These are phyloP conservation scores for Penicillium turbatum DNA, from an alignment of 495 filamentous ascomycete species.

Conservation along the genomic window DNA sequence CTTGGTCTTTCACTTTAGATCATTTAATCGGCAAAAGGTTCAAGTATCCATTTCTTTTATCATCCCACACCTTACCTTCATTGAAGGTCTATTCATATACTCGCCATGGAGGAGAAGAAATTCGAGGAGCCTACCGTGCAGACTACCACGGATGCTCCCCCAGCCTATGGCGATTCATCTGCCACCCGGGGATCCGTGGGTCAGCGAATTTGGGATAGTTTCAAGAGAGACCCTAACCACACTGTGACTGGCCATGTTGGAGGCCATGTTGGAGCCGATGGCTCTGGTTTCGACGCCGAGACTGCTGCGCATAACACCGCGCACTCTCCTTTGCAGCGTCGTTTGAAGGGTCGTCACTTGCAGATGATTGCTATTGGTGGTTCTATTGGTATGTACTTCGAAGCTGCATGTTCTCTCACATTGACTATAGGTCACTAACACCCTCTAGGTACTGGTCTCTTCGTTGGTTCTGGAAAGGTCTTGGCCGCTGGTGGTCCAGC, in stretches of 20 bases:
- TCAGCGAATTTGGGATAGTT: slow-evolving; percentile 65
- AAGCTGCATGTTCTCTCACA: neutral
- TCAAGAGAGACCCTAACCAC: slow-evolving; percentile 71
- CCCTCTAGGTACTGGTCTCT: slow-evolving; percentile 73
- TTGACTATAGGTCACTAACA: neutral
- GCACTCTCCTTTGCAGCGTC: slow-evolving; percentile 66
- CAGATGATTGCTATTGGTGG: slow-evolving; percentile 98
- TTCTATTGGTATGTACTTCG: slow-evolving; percentile 65
- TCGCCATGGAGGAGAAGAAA: slow-evolving; percentile 39
- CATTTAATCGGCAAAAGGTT: neutral
- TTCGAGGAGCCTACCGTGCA: slow-evolving; percentile 27
- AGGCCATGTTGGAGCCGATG: slow-evolving; percentile 48
- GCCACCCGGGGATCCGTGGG: slow-evolving; percentile 31
- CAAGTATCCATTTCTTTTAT: neutral
- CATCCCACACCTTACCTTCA: neutral
- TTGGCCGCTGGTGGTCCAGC: slow-evolving; percentile 79
- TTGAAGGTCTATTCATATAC: neutral
- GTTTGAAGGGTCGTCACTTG: slow-evolving; percentile 77
- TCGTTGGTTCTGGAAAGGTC: slow-evolving; percentile 80
- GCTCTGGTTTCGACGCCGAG: slow-evolving; percentile 68
- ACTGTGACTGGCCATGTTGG: slow-evolving; percentile 44
- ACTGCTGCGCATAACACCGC: slow-evolving; percentile 71
- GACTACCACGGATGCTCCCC: slow-evolving; percentile 23
- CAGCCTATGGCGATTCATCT: slow-evolving; percentile 39
- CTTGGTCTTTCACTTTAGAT: neutral